Percentiles rank a stretch among this genome's conserved stretches.
Conservation (phyloP, 257 asterid species). For the Salvia hispanica region DNA sequence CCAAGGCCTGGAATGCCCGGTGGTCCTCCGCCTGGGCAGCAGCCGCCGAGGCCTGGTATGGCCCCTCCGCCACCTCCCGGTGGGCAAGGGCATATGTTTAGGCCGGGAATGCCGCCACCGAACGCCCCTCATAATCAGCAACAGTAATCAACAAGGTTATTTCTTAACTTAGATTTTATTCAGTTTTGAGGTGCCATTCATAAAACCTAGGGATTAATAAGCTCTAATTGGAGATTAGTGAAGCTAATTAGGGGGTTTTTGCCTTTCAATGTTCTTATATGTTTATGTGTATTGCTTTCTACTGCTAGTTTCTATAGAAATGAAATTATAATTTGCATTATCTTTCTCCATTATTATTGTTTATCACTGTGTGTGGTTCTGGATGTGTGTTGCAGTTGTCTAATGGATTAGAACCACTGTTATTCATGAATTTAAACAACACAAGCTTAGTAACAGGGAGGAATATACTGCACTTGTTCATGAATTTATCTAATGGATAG, state of each 20-base stretch:
- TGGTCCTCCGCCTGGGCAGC: constrained; percentile 60
- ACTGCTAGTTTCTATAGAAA: background rate
- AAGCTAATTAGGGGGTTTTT: no score
- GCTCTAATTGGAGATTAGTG: no score
- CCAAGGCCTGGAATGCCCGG: constrained; percentile 89
- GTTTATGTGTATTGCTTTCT: no score
- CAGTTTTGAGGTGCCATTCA: background rate
- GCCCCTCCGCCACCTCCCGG: constrained; percentile 67
- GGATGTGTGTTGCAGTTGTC: background rate
- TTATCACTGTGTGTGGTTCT: background rate
- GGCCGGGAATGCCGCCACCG: constrained; percentile 96
- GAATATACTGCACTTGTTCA: background rate
- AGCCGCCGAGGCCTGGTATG: constrained; percentile 75
- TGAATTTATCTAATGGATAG: background rate
- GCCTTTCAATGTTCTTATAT: no score
- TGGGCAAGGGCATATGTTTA: constrained; percentile 63
- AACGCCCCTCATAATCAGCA: constrained; percentile 74
- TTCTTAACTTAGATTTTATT: background rate
- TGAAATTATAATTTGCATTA: background rate
- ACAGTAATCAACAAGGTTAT: constrained; percentile 29
- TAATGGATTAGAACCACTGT: background rate
- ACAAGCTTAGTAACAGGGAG: background rate
- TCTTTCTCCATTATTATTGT: background rate
- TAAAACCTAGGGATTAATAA: no score
- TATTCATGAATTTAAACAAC: background rate